phyloP scores from a whole-genome alignment of 2,329 filamentous ascomycete genomes.

The Botrytis squamosa region DNA sequence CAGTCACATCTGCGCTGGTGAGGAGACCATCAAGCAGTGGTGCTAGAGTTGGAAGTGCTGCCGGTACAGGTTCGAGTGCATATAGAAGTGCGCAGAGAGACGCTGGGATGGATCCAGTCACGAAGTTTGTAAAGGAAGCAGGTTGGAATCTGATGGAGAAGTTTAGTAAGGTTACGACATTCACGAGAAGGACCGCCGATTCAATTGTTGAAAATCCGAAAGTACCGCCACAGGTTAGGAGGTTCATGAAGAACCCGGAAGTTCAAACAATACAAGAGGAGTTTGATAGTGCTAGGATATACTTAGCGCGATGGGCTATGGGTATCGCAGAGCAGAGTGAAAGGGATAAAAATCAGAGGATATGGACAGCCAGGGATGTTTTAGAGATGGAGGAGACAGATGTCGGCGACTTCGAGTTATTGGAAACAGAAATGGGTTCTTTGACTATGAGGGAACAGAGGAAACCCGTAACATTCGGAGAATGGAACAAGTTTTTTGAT shows the following conservation, averaged over 20 bases:
- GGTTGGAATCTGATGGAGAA: constrained; percentile 97
- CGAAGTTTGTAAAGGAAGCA: constrained; percentile 90
- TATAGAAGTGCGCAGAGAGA: constrained; percentile 46
- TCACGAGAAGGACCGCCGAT: constrained; percentile 87
- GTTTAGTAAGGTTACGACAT: constrained; percentile 95
- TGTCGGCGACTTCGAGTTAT: constrained; percentile 91
- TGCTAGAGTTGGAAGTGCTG: constrained; percentile 40
- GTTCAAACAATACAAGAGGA: constrained; percentile 95
- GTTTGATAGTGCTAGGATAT: constrained; percentile 93
- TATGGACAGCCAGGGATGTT: constrained; percentile 92
- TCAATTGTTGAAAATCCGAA: constrained; percentile 90
- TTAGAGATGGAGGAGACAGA: constrained; percentile 92
- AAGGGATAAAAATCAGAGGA: constrained; percentile 75
- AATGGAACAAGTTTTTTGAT: constrained; percentile 94
- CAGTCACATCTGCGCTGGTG: constrained; percentile 45
- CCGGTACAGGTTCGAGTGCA: constrained; percentile 40
- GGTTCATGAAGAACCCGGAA: constrained; percentile 85
- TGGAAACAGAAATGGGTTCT: constrained; percentile 73
- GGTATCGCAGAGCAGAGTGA: constrained; percentile 97
- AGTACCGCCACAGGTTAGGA: constrained; percentile 81
- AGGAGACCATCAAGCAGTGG: constrained; percentile 40
- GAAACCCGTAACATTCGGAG: constrained; percentile 73
- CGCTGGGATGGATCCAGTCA: constrained; percentile 85
- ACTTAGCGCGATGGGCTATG: constrained; percentile 97
- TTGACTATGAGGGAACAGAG: constrained; percentile 75